These are phyloP conservation scores for Vitis rotundifolia DNA, from an alignment of 164 flowering plant species.

Conservation along the genomic window DNA sequence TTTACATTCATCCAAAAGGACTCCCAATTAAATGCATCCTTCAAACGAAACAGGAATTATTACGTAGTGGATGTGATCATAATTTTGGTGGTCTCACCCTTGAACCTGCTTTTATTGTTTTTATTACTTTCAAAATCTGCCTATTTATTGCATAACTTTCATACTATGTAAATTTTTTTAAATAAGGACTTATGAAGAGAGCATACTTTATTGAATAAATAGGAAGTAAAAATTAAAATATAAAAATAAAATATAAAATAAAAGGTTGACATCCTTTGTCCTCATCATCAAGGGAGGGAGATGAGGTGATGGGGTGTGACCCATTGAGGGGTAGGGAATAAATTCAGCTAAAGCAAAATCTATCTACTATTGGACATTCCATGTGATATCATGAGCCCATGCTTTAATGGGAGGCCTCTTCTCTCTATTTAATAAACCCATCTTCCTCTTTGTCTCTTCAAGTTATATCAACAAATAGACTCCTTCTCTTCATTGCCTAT, in stretches of 20 bases:
- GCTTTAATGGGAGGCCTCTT: slow-evolving; percentile 10
- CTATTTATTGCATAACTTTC: too few species aligned
- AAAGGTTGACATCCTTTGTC: background rate
- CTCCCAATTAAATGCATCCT: too few species aligned
- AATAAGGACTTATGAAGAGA: too few species aligned
- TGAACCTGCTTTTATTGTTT: too few species aligned
- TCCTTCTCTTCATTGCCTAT: background rate
- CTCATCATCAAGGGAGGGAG: background rate
- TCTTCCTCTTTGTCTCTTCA: slow-evolving; percentile 17
- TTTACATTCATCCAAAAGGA: too few species aligned
- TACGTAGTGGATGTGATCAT: too few species aligned
- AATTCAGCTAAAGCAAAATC: slow-evolving; percentile 2
- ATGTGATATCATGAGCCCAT: slow-evolving; percentile 26
- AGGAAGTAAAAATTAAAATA: too few species aligned
- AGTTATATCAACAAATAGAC: background rate
- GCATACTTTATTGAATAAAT: too few species aligned
- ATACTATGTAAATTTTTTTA: too few species aligned
- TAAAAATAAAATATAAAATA: background rate
- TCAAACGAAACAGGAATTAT: too few species aligned
- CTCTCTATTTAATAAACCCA: slow-evolving; percentile 6
- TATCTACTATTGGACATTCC: slow-evolving; percentile 28
- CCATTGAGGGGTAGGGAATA: background rate
- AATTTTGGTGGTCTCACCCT: too few species aligned
- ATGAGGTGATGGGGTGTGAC: background rate
- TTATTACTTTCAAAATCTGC: too few species aligned